A percentile compares a stretch with the other conserved stretches of the same genome.
Evolutionary conservation across 176 grass and related monocot species (phyloP).

Genomic region (Eremochloa ophiuroides): DNA sequence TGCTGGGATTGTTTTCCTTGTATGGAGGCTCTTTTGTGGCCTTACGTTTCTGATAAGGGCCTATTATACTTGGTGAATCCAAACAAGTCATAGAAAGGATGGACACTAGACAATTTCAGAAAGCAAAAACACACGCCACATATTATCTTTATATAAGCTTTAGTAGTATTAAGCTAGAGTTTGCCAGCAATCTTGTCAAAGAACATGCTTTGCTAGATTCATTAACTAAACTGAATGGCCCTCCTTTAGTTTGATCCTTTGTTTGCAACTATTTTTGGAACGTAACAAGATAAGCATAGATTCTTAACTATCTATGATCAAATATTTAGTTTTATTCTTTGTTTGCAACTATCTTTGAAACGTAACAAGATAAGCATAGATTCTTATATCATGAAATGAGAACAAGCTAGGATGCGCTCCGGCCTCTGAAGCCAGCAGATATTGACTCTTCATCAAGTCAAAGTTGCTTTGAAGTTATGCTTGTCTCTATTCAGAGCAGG

Average conservation of each 20-base stretch:
- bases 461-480: neutral
- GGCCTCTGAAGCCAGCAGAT: neutral
- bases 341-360: neutral
- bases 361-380: neutral
- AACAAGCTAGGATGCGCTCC: neutral
- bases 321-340: neutral
- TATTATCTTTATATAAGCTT: neutral
- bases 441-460: neutral
- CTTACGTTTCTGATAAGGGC: neutral
- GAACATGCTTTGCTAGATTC: neutral
- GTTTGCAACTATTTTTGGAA: neutral
- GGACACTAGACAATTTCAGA: neutral
- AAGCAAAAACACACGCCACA: neutral
- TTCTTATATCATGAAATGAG: neutral
- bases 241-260: neutral
- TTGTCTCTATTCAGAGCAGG: neutral
- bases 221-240: neutral
- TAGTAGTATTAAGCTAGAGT: slow-evolving; percentile 15
- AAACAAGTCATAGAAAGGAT: too few relatives aligned
- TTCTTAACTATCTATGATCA: neutral
- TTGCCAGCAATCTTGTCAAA: neutral
- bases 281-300: neutral
- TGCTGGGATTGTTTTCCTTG: neutral
- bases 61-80: too few relatives aligned
- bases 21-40: neutral